These are phyloP conservation scores for Ogataea hybrid DNA, from an alignment of 1,139 yeast species.

Conservation along the genomic window DNA sequence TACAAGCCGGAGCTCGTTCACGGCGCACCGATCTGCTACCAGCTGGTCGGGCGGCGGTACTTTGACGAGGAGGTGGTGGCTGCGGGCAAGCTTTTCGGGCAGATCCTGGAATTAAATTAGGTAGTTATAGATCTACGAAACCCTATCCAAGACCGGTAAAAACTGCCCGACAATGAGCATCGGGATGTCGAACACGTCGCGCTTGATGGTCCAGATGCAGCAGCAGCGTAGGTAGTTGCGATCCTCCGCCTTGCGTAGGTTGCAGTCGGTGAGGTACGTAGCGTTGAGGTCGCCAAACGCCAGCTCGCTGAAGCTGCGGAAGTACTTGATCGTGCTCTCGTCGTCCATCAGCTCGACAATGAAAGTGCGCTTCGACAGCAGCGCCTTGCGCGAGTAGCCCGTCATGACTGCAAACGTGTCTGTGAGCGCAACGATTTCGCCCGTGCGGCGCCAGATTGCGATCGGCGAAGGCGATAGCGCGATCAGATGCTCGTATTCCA, in stretches of 20 bases:
- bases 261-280: slow-evolving; percentile 48
- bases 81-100: slow-evolving; percentile 36
- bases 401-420: slow-evolving; percentile 64
- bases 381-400: slow-evolving; percentile 49
- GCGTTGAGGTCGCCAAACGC: slow-evolving; percentile 87
- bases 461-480: slow-evolving; percentile 65
- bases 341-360: slow-evolving; percentile 88
- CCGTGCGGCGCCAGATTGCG: slow-evolving; percentile 75
- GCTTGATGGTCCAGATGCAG: slow-evolving; percentile 65
- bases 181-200: slow-evolving; percentile 90
- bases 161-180: slow-evolving; percentile 38
- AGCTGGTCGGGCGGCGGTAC: slow-evolving; percentile 51
- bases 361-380: slow-evolving; percentile 51
- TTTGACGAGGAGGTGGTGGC: slow-evolving; percentile 55
- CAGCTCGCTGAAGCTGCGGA: slow-evolving; percentile 77
- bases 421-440: slow-evolving; percentile 70
- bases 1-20: slow-evolving; percentile 40
- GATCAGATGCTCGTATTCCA: slow-evolving; percentile 62
- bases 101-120: slow-evolving; percentile 20
- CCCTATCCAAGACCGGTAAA: slow-evolving; percentile 30
- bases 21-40: slow-evolving; percentile 54
- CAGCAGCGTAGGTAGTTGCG: slow-evolving; percentile 47
- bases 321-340: slow-evolving; percentile 79
- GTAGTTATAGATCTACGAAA: background rate
- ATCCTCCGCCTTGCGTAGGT: slow-evolving; percentile 37